Conservation (phyloP, 768 basidiomycete genomes). For the Crassisporium funariophilum region DNA sequence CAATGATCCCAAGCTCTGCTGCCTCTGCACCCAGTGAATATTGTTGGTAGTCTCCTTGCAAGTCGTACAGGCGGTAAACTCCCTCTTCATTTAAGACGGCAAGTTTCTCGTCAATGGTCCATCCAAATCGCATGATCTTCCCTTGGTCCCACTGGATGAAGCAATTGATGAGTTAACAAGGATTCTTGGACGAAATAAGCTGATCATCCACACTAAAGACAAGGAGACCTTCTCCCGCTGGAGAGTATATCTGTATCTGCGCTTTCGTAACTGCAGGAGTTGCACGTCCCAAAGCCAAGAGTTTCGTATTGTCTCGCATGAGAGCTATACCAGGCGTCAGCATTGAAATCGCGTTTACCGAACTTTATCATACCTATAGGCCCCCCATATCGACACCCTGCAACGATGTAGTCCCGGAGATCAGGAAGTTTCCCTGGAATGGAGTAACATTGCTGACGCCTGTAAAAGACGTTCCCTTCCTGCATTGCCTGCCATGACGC, state of each 20-base stretch:
- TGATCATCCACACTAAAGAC: conserved; percentile 69
- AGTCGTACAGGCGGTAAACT: conserved; percentile 84
- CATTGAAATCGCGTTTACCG: not conserved
- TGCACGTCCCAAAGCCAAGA: conserved; percentile 68
- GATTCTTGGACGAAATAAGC: conserved; percentile 1
- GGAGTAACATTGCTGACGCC: conserved; percentile 81
- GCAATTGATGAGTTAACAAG: conserved; percentile 15
- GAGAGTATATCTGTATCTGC: conserved; percentile 86
- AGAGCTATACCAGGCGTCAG: conserved; percentile 54
- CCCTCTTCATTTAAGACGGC: conserved; percentile 92
- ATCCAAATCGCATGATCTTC: conserved; percentile 80
- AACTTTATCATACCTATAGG: conserved; percentile 65
- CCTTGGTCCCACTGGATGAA: conserved; percentile 85
- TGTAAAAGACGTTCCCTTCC: conserved; percentile 85
- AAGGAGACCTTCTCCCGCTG: conserved; percentile 74
- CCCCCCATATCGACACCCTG: conserved; percentile 85
- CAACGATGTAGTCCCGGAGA: conserved; percentile 76
- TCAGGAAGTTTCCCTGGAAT: conserved; percentile 78
- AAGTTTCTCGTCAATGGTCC: conserved; percentile 81
- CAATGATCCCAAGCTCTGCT: conserved; percentile 78
- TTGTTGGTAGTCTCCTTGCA: conserved; percentile 85
- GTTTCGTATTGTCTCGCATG: conserved; percentile 82
- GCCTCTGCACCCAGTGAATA: conserved; percentile 84
- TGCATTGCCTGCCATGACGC: conserved; percentile 90
- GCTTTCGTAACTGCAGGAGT: conserved; percentile 65